These are phyloP conservation scores for Pythium graminicola DNA, from an alignment of 352 stramenopile species.

Conservation along the genomic window DNA sequence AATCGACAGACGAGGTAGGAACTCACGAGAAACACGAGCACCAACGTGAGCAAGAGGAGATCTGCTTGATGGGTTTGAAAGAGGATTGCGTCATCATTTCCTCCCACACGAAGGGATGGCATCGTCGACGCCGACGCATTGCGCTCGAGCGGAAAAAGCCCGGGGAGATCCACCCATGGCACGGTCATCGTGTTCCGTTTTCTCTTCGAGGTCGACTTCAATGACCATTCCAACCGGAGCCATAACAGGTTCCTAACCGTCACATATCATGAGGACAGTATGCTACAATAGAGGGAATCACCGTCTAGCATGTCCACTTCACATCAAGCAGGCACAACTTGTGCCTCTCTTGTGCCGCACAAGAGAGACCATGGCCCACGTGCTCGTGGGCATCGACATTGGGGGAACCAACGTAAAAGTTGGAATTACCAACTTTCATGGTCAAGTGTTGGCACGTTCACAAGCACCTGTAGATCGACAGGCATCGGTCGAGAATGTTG, in stretches of 20 bases:
- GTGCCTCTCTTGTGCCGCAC: no score
- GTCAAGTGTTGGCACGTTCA: conserved; percentile 38
- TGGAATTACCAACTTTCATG: conserved; percentile 46
- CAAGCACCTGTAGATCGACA: conserved; percentile 39
- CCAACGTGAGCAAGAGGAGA: conserved; percentile 30
- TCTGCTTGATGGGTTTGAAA: conserved; percentile 32
- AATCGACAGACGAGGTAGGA: conserved; percentile 50
- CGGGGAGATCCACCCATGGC: conserved; percentile 13
- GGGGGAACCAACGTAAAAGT: conserved; percentile 70
- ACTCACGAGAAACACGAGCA: conserved; percentile 39
- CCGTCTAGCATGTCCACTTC: not conserved
- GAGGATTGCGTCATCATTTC: not conserved
- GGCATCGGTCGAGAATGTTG: conserved; percentile 41
- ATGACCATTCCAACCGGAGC: not conserved
- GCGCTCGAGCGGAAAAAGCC: conserved; percentile 6
- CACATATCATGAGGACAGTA: not conserved
- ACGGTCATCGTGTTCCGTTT: conserved; percentile 1
- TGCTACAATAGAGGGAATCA: not conserved
- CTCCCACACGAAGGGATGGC: not conserved
- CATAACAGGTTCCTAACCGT: conserved; percentile 15
- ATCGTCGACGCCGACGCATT: not conserved
- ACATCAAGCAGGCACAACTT: no score
- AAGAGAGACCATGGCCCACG: not conserved
- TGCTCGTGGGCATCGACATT: conserved; percentile 67
- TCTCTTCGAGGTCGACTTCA: conserved; percentile 14